A percentile compares a stretch with the other conserved stretches of the same genome.
These are phyloP conservation scores for Xylaria sp. DNA, from an alignment of 2,329 filamentous ascomycete genomes.

Conservation along the genomic window DNA sequence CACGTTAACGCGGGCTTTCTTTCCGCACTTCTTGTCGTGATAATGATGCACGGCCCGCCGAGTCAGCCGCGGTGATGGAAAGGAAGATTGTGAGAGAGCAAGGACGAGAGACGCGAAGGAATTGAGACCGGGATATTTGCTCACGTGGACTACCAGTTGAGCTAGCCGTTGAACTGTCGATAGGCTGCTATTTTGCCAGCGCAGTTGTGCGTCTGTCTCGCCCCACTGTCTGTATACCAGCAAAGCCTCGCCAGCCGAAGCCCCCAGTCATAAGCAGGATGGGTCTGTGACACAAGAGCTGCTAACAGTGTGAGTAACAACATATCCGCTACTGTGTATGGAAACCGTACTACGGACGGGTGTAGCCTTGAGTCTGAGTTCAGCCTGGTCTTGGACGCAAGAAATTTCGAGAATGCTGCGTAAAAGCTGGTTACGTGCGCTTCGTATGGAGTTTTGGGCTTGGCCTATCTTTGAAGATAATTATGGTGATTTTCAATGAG, in stretches of 20 bases:
- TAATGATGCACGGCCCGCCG: not conserved
- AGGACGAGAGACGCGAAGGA: not conserved
- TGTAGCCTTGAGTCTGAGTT: conserved; percentile 5
- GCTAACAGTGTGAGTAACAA: not conserved
- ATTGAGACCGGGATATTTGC: conserved; percentile 4
- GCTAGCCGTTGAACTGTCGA: conserved; percentile 9
- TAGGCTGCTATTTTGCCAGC: conserved; percentile 32
- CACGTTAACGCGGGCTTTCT: not conserved
- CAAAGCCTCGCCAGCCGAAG: not conserved
- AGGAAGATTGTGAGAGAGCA: not conserved
- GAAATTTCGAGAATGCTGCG: not conserved
- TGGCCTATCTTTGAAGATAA: not conserved
- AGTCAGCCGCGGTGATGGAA: not conserved
- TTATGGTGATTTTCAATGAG: not conserved
- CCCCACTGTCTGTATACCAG: conserved; percentile 14
- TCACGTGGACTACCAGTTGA: not conserved
- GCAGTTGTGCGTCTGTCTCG: conserved; percentile 27
- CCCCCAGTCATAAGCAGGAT: not conserved
- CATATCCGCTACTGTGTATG: not conserved
- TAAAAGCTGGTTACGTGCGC: not conserved
- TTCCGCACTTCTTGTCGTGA: not conserved
- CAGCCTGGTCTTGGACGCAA: conserved; percentile 4
- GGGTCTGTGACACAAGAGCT: not conserved
- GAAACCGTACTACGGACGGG: not conserved
- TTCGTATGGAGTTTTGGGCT: not conserved